A percentile compares a stretch with the other conserved stretches of the same genome.
Conservation (phyloP, 441 rosid species). For the Iberis amara region DNA sequence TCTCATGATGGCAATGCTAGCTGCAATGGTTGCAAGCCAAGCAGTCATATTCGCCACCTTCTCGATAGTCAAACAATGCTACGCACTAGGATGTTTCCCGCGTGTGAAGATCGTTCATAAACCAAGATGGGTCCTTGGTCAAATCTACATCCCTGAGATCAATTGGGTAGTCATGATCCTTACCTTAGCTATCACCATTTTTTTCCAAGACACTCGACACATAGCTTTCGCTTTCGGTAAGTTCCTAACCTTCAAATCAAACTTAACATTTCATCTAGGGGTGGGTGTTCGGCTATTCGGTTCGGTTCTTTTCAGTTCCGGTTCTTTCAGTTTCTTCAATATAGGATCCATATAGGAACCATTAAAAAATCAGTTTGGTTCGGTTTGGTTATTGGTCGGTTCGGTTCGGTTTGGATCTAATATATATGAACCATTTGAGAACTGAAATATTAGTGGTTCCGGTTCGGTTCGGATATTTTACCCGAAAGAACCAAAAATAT, state of each 20-base stretch:
- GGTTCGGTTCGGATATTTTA: too few relatives aligned
- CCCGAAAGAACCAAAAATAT: too few relatives aligned
- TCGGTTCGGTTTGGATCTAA: too few relatives aligned
- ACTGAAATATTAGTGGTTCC: too few relatives aligned
- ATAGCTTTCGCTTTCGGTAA: slow-evolving; percentile 82
- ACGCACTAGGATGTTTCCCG: slow-evolving; percentile 83
- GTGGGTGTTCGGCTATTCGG: too few relatives aligned
- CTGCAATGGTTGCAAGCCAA: slow-evolving; percentile 79
- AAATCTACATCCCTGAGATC: slow-evolving; percentile 84
- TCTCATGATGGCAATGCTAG: slow-evolving; percentile 59
- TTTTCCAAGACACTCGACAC: slow-evolving; percentile 49
- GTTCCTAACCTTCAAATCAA: slow-evolving; percentile 20
- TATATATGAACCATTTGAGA: too few relatives aligned
- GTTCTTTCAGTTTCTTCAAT: too few relatives aligned
- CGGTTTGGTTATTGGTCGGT: too few relatives aligned
- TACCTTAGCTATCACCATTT: slow-evolving; percentile 53
- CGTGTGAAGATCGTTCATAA: slow-evolving; percentile 82
- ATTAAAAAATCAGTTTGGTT: too few relatives aligned
- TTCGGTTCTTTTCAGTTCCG: too few relatives aligned
- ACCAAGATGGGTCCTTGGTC: slow-evolving; percentile 70
- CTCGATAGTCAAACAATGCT: slow-evolving; percentile 73
- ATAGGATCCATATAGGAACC: too few relatives aligned
- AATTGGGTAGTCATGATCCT: slow-evolving; percentile 91
- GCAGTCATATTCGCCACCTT: slow-evolving; percentile 70
- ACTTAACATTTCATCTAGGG: too few relatives aligned